A percentile compares a stretch with the other conserved stretches of the same genome.
Evolutionary conservation across 2,329 filamentous ascomycete genomes (phyloP).

Genomic region (Fusarium algeriense): DNA sequence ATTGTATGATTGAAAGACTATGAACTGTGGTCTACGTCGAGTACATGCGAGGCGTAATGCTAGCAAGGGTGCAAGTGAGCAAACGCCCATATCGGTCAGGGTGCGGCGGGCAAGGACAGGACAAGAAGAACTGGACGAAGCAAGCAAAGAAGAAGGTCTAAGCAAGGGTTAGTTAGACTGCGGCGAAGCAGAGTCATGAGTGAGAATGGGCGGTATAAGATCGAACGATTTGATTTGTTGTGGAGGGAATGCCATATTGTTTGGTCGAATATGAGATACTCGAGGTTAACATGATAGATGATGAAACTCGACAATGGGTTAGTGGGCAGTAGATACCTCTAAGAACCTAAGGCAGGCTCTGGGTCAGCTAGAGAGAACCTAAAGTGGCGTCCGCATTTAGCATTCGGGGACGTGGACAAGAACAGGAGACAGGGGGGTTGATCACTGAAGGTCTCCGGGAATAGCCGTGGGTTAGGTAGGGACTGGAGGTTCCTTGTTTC

Average conservation of each 20-base stretch:
- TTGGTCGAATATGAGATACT: constrained; percentile 26
- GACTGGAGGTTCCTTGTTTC: constrained; percentile 13
- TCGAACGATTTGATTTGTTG: constrained; percentile 10
- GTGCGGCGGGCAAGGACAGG: background rate
- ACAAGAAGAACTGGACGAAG: constrained; percentile 2
- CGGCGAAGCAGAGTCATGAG: constrained; percentile 22
- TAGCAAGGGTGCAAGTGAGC: constrained; percentile 21
- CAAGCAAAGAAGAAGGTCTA: constrained; percentile 3
- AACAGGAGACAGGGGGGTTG: background rate
- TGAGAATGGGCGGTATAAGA: constrained; percentile 1
- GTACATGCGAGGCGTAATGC: constrained; percentile 23
- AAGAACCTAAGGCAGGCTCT: background rate
- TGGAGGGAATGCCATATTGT: constrained; percentile 7
- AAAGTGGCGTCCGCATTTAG: constrained; percentile 29
- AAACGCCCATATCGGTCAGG: background rate
- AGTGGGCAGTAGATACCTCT: background rate
- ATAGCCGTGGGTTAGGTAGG: constrained; percentile 30
- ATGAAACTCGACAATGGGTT: constrained; percentile 21
- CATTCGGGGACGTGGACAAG: background rate
- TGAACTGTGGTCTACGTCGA: constrained; percentile 18
- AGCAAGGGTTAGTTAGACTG: constrained; percentile 3
- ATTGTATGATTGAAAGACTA: background rate
- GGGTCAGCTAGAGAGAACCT: constrained; percentile 6
- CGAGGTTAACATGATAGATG: constrained; percentile 32
- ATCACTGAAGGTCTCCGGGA: constrained; percentile 12